Conservation (phyloP, 2,329 filamentous ascomycete species). For the Dactylella cylindrospora region DNA sequence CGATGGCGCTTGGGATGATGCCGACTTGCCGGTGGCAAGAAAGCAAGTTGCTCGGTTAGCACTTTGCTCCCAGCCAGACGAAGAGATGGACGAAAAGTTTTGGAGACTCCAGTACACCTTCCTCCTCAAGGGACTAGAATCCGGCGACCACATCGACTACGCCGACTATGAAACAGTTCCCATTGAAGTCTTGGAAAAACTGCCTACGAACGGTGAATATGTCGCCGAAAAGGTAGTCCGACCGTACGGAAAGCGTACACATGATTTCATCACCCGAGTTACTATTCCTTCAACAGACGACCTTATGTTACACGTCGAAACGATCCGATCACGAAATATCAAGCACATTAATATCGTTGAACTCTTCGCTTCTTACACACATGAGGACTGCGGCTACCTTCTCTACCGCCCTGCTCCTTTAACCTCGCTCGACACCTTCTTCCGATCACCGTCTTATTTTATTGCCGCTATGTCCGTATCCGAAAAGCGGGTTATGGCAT, state of each 20-base stretch:
- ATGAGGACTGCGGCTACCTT: constrained; percentile 65
- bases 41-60: constrained; percentile 66
- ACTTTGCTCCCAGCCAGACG: constrained; percentile 65
- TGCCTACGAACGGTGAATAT: constrained; percentile 13
- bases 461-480: constrained; percentile 65
- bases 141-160: constrained; percentile 65
- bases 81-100: constrained; percentile 60
- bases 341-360: constrained; percentile 69
- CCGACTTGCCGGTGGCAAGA: constrained; percentile 68
- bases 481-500: constrained; percentile 61
- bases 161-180: constrained; percentile 69
- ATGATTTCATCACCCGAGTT: constrained; percentile 35
- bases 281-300: constrained; percentile 22
- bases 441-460: constrained; percentile 65
- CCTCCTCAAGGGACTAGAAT: constrained; percentile 63
- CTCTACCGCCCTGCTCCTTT: constrained; percentile 66
- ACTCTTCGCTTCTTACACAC: constrained; percentile 70
- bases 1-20: constrained; percentile 75
- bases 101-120: constrained; percentile 71
- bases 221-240: constrained; percentile 34
- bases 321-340: constrained; percentile 50
- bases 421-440: constrained; percentile 69
- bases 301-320: constrained; percentile 35
- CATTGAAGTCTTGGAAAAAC: constrained; percentile 63
- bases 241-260: constrained; percentile 28